Conservation (phyloP, 176 grass and related monocot species). For the Avena eriantha region DNA sequence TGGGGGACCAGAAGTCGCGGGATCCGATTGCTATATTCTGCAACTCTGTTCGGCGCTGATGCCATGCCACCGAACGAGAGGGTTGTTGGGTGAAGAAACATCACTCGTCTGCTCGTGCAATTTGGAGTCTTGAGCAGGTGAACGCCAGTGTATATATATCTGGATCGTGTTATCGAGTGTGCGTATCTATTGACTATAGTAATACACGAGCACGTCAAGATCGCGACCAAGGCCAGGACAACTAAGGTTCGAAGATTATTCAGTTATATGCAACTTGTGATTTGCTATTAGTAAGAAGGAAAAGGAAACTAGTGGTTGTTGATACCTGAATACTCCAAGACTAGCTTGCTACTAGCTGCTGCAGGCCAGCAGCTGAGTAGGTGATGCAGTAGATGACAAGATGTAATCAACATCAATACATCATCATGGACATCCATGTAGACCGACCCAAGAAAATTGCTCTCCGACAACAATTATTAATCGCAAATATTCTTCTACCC, state of each 20-base stretch:
- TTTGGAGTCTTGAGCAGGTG: background rate
- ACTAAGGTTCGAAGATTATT: background rate
- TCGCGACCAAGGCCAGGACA: background rate
- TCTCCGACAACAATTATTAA: too few species aligned
- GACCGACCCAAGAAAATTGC: too few species aligned
- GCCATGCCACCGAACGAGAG: constrained; percentile 12
- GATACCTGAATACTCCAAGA: background rate
- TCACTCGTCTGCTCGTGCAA: background rate
- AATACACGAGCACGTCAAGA: background rate
- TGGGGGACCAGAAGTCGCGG: background rate
- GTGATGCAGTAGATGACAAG: background rate
- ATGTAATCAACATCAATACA: background rate
- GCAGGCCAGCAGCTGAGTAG: too few species aligned
- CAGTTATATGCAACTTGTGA: background rate
- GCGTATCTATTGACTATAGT: background rate
- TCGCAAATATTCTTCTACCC: too few species aligned
- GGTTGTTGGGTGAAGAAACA: background rate
- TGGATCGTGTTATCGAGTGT: background rate
- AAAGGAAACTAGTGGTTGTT: background rate
- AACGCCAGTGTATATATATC: background rate
- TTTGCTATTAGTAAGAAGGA: background rate
- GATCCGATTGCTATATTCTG: background rate
- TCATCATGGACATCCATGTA: too few species aligned
- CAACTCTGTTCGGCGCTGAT: background rate
- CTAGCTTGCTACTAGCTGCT: background rate